Evolutionary conservation across 768 basidiomycete species (phyloP).

Genomic region (Chlorophyllum brunneum): DNA sequence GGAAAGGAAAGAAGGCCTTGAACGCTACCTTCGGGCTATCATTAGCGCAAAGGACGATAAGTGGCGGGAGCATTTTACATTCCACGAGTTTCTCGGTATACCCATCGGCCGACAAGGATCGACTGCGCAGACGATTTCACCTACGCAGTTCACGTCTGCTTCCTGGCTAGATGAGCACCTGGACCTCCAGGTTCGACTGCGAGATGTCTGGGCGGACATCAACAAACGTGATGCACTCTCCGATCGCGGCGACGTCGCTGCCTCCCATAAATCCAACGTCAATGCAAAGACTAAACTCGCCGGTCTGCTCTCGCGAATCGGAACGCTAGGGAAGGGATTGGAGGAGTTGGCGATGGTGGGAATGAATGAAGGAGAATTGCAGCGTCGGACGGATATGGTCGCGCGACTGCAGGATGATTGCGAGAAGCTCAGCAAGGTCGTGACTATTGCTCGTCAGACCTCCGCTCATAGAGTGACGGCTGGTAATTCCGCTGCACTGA

Average conservation of each 20-base stretch:
- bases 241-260: slow-evolving; percentile 66
- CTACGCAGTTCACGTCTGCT: slow-evolving; percentile 61
- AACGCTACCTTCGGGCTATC: slow-evolving; percentile 84
- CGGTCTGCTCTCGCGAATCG: slow-evolving; percentile 69
- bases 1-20: slow-evolving; percentile 74
- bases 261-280: slow-evolving; percentile 76
- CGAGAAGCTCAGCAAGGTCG: slow-evolving; percentile 83
- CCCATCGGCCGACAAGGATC: slow-evolving; percentile 56
- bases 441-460: slow-evolving; percentile 65
- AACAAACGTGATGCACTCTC: slow-evolving; percentile 85
- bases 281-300: slow-evolving; percentile 85
- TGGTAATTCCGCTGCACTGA: slow-evolving; percentile 25
- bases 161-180: slow-evolving; percentile 91
- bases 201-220: slow-evolving; percentile 82
- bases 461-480: slow-evolving; percentile 26
- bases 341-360: slow-evolving; percentile 61
- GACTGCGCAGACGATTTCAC: slow-evolving; percentile 22
- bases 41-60: slow-evolving; percentile 73
- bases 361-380: slow-evolving; percentile 89
- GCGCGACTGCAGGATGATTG: slow-evolving; percentile 87
- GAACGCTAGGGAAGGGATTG: slow-evolving; percentile 65
- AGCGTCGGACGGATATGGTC: slow-evolving; percentile 85
- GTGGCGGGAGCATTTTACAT: slow-evolving; percentile 78
- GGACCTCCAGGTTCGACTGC: slow-evolving; percentile 69
- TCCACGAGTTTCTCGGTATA: slow-evolving; percentile 85